These are phyloP conservation scores for Neoascochyta sp. DNA, from an alignment of 2,329 filamentous ascomycete genomes.

Conservation along the genomic window DNA sequence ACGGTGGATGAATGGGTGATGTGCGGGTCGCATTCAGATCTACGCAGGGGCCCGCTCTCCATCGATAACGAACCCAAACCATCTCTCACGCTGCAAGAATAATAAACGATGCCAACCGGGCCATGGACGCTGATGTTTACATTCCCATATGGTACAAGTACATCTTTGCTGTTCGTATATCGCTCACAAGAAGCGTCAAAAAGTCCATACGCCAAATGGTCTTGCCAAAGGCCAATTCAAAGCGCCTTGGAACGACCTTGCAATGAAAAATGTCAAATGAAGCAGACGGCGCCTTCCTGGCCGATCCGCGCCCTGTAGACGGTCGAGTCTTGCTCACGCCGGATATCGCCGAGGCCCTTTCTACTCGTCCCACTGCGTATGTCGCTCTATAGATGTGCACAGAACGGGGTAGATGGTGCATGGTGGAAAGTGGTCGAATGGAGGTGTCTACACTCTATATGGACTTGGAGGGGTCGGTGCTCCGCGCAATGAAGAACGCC, in stretches of 20 bases:
- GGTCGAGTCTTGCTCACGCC: too few species aligned
- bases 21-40: constrained; percentile 18
- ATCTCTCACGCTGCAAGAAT: too few species aligned
- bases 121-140: constrained; percentile 15
- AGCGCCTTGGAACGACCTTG: too few species aligned
- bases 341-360: constrained; percentile 10
- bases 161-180: constrained; percentile 20
- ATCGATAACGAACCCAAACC: constrained; percentile 38
- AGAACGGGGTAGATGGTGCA: constrained; percentile 2
- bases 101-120: constrained; percentile 3
- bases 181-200: constrained; percentile 21
- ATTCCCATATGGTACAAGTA: constrained; percentile 31
- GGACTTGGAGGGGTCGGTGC: constrained; percentile 25
- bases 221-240: constrained; percentile 18
- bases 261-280: too few species aligned
- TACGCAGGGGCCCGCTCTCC: constrained; percentile 18
- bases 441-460: constrained; percentile 13
- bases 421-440: constrained; percentile 4
- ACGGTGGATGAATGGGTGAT: constrained; percentile 15
- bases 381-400: constrained; percentile 10
- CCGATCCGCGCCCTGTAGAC: too few species aligned
- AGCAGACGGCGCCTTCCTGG: too few species aligned
- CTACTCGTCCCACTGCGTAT: constrained; percentile 10
- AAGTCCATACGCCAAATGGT: constrained; percentile 25
- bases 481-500: constrained; percentile 58